A percentile compares a stretch with the other conserved stretches of the same genome.
phyloP scores from a whole-genome alignment of 305 asterid species.

The Fraxinus sp. region DNA sequence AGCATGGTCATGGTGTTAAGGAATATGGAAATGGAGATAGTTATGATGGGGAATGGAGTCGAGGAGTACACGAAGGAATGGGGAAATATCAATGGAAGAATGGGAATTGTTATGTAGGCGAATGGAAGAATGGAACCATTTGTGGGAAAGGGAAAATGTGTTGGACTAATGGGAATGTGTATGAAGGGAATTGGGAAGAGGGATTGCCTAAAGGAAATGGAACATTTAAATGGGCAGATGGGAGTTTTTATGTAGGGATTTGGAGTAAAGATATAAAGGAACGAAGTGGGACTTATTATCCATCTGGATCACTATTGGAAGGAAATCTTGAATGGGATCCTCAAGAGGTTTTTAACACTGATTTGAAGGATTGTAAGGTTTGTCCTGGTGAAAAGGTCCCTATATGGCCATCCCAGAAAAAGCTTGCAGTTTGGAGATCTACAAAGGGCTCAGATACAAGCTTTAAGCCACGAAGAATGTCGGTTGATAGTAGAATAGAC shows the following conservation, averaged over 20 bases:
- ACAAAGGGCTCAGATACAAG: constrained; percentile 44
- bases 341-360: constrained; percentile 44
- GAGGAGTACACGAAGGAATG: constrained; percentile 55
- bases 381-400: constrained; percentile 61
- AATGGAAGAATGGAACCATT: constrained; percentile 60
- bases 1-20: constrained; percentile 57
- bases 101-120: constrained; percentile 59
- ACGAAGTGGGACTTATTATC: constrained; percentile 54
- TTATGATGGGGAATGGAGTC: constrained; percentile 72
- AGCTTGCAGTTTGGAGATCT: constrained; percentile 68
- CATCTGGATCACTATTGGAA: constrained; percentile 44
- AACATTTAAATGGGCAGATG: constrained; percentile 56
- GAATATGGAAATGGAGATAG: constrained; percentile 55
- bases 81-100: constrained; percentile 71
- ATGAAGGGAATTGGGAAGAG: constrained; percentile 71
- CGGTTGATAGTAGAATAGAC: constrained; percentile 79
- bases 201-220: constrained; percentile 69
- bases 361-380: constrained; percentile 53
- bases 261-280: constrained; percentile 62
- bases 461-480: constrained; percentile 57
- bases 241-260: constrained; percentile 62
- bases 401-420: constrained; percentile 85
- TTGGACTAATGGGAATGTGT: constrained; percentile 52
- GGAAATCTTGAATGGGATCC: constrained; percentile 64
- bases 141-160: constrained; percentile 51